Base-by-base conservation (phyloP, 352 stramenopile genomes). In the Nothophytophthora sp. region DNA sequence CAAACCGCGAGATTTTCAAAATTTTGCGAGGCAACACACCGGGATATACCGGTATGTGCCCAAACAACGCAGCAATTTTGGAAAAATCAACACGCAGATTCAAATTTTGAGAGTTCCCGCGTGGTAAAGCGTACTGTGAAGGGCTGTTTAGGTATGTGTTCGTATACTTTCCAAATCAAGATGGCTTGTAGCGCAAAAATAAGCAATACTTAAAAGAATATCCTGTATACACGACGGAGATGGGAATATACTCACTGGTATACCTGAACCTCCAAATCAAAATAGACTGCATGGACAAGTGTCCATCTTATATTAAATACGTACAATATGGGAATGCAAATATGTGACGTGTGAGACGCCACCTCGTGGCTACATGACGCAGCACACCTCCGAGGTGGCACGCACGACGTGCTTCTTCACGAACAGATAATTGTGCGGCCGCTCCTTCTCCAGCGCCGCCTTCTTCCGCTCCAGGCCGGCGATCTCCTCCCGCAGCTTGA, bases 401-500 rank as follows among this genome's bases (percentile, higher is more conserved):
- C 59, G 59, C 50, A 73, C 23, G 12, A 83, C 68, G 47, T 85
- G 75, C 45, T 79, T 70, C 63, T 92, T 92, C 20, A 83, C 60
- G 33, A 83, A 58, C 46, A 92, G 67, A 42, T 92, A 92, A 54
- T 90, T 70, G 33, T 81, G 44, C 12, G 81, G 81, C 1, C 79
- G 73, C 48, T 92, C 81, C 22, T 64, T 59, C 45, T 86, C 60
- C 11, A 92, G 63, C 18, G 50, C 45, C 4, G 71, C 63, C 56
- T 92, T 92, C 33, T 88, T 73, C 13, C 63, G 60, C 48, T 86
- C 57, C 24, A 90, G 63, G n/a, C 63, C 55, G 25, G 70, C 55
- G 45, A 92, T 90, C 52, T 81, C 60, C 46, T 86, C 76, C 23
- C 81, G 76, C 22, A 90, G 48, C 30, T 79, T 70, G 42, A 90